These are phyloP conservation scores for Gracilaria caudata DNA, from an alignment of 23 red algal genomes.

Conservation along the genomic window DNA sequence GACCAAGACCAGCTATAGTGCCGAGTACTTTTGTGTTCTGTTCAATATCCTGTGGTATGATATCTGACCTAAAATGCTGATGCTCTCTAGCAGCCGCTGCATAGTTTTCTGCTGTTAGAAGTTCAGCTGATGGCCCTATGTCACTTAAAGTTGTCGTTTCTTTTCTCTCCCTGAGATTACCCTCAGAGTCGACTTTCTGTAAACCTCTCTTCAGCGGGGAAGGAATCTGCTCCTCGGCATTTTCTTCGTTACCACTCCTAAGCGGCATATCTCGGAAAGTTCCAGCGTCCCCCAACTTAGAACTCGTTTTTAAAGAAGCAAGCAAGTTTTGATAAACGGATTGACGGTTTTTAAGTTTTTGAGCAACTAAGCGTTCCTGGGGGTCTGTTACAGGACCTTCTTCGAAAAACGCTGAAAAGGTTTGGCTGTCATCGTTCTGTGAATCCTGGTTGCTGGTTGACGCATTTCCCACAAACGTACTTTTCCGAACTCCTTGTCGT, in stretches of 20 bases:
- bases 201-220: neutral
- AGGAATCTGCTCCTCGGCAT: neutral
- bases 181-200: neutral
- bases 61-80: constrained; percentile 39
- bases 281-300: neutral
- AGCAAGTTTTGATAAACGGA: constrained; percentile 11
- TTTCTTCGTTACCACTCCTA: neutral
- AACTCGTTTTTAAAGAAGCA: neutral
- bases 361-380: neutral
- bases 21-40: neutral
- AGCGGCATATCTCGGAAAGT: neutral
- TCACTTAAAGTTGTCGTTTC: neutral
- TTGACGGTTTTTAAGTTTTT: neutral
- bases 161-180: neutral
- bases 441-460: neutral
- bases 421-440: neutral
- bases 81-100: constrained; percentile 43
- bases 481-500: constrained; percentile 25
- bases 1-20: constrained; percentile 6
- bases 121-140: neutral
- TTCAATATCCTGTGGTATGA: constrained; percentile 15
- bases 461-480: neutral
- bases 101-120: constrained; percentile 20
- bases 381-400: neutral
- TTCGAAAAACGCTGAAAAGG: neutral